phyloP scores from a whole-genome alignment of 805 yeast genomes.

The Helenozyma rhizophorensis region DNA sequence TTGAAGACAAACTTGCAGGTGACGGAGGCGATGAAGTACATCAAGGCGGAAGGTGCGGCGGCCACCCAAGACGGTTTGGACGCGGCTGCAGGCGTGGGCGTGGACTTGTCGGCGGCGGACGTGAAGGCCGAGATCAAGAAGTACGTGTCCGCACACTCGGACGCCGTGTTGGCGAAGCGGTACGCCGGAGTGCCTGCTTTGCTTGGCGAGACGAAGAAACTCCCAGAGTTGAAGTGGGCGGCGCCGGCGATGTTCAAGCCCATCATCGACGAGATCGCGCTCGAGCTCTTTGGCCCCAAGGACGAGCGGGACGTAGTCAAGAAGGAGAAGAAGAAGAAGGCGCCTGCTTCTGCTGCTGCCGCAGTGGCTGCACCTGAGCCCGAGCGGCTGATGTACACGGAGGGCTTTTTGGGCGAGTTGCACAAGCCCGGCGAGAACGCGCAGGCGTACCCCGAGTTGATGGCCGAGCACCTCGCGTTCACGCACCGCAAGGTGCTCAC shows the following conservation, averaged over 20 bases:
- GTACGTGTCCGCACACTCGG: slow-evolving; percentile 57
- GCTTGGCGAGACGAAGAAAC: slow-evolving; percentile 69
- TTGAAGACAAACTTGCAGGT: slow-evolving; percentile 70
- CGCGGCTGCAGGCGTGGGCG: slow-evolving; percentile 72
- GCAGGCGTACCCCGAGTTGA: slow-evolving; percentile 81
- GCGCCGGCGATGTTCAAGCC: slow-evolving; percentile 84
- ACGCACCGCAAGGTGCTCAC: slow-evolving; percentile 85
- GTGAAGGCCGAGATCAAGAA: slow-evolving; percentile 53
- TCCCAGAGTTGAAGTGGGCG: slow-evolving; percentile 87
- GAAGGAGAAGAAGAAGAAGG: slow-evolving; percentile 65
- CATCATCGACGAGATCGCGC: slow-evolving; percentile 71
- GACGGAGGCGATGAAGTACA: slow-evolving; percentile 73
- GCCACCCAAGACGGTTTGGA: slow-evolving; percentile 52
- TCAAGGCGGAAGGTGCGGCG: slow-evolving; percentile 45
- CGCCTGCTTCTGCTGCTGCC: slow-evolving; percentile 14
- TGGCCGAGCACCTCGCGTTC: slow-evolving; percentile 71
- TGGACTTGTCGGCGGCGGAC: slow-evolving; percentile 62
- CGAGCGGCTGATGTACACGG: slow-evolving; percentile 78
- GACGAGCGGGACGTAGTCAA: slow-evolving; percentile 88
- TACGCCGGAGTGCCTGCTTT: slow-evolving; percentile 75
- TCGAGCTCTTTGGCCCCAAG: slow-evolving; percentile 81
- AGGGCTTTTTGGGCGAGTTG: slow-evolving; percentile 92
- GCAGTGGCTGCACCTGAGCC: slow-evolving; percentile 13
- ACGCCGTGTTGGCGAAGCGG: slow-evolving; percentile 63
- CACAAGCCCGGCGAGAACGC: slow-evolving; percentile 96